Conservation (phyloP, 176 grass and related monocot genomes). For the Phragmites australis region DNA sequence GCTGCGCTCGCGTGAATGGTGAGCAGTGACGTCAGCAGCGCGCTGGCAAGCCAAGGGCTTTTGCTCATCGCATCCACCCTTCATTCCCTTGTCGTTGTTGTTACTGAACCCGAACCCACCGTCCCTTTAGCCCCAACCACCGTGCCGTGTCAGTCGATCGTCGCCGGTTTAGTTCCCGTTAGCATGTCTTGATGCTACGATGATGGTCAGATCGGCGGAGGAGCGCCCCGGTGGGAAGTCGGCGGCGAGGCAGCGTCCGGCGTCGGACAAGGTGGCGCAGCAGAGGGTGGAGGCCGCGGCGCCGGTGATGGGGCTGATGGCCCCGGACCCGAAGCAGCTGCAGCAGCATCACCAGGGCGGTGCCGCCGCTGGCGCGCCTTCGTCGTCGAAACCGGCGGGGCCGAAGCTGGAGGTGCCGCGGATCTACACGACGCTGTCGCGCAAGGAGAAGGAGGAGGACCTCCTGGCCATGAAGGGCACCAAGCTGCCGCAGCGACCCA, state of each 20-base stretch:
- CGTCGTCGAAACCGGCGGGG: constrained; percentile 22
- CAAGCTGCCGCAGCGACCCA: constrained; percentile 79
- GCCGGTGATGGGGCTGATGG: constrained; percentile 14
- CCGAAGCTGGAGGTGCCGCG: constrained; percentile 61
- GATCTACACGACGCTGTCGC: constrained; percentile 67
- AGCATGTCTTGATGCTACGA: neutral
- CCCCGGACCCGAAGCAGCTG: neutral
- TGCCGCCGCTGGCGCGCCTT: no score
- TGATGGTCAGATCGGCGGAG: constrained; percentile 71
- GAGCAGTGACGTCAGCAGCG: neutral
- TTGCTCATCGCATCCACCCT: neutral
- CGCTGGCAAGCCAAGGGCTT: neutral
- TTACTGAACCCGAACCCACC: constrained; percentile 8
- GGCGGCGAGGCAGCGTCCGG: constrained; percentile 10
- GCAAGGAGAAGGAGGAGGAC: constrained; percentile 87
- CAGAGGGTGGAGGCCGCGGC: constrained; percentile 11
- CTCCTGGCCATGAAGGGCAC: constrained; percentile 72
- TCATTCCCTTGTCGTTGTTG: neutral
- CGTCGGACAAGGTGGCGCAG: constrained; percentile 1
- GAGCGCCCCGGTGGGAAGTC: constrained; percentile 36
- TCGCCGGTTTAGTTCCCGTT: no score
- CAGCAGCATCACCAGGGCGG: neutral
- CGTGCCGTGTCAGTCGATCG: neutral
- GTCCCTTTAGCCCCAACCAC: constrained; percentile 22
- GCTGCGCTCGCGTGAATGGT: neutral